Evolutionary conservation across 768 basidiomycete genomes (phyloP), one percentile per base, ranked within the genome.

Genomic region (Hericium coralloides): DNA sequence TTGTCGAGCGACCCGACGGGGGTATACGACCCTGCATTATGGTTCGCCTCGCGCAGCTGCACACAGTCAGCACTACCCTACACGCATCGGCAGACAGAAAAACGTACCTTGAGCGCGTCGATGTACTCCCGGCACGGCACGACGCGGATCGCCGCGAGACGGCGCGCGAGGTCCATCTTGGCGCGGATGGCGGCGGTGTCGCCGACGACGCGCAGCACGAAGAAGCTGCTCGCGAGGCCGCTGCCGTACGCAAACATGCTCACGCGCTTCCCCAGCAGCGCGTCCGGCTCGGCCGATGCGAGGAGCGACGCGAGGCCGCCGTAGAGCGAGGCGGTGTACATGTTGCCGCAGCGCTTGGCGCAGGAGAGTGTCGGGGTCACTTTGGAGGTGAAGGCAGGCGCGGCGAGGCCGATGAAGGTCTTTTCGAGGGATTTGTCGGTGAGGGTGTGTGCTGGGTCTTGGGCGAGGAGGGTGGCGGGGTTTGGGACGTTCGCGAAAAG

Each of bases 371-470:
- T 79, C 8, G 92, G 89, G 63, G 83, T 85, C 22, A 92, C 86
- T 66, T 85, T 84, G 59, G 78, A 73, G 58, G 79, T 77, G 73
- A 92, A 95, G 15, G 79, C 76, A n/a, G 78, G 69, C 67, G 92
- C 90, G 55, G 88, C 85, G 58, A 84, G 76, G n/a, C 71, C 73
- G 49, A 95, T 80, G 74, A 98, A 95, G 12, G 87, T 84, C 80
- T 97, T 97, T 72, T 98, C 95, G 63, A 97, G 82, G 64, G 76
- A 81, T 79, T 98, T 98, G 78, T 98, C 92, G n/a, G 85, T 83
- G 52, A 95, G 82, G 0, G 92, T 87, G 55, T 82, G 83, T 25
- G 79, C 76, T 67, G 84, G 82, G 20, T 86, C 75, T 59, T 81
- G 73, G 50, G 78, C 69, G 61, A 91, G 80, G 70, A 87, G 73